phyloP scores from a whole-genome alignment of 176 grass and related monocot genomes.

The Triticum aestivum region IWGSC_CS_RefSeq_v2.1 NC_057811.1:290875907-290876406 shows the following conservation, averaged over 20 bases:
- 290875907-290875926: conserved; percentile 89
- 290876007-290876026: conserved; percentile 69
- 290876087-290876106: conserved; percentile 59
- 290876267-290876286: conserved; percentile 56
- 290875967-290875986: conserved; percentile 91
- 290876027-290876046: conserved; percentile 65
- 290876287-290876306: conserved; percentile 43
- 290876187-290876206: conserved; percentile 66
- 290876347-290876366: conserved; percentile 11
- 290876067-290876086: conserved; percentile 66
- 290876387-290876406: conserved; percentile 93
- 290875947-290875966: conserved; percentile 87
- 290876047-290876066: conserved; percentile 61
- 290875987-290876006: conserved; percentile 76
- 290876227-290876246: conserved; percentile 18
- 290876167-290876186: conserved; percentile 60
- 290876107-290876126: conserved; percentile 50
- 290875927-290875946: conserved; percentile 89
- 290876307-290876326: neutral
- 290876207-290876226: conserved; percentile 56
- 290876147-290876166: conserved; percentile 57
- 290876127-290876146: conserved; percentile 30
- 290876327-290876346: conserved; percentile 9
- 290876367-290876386: conserved; percentile 52
- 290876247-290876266: neutral